Evolutionary conservation across 352 stramenopile species (phyloP), one percentile per base, ranked within the genome.

Genomic region (Phytopythium sindhum): DNA sequence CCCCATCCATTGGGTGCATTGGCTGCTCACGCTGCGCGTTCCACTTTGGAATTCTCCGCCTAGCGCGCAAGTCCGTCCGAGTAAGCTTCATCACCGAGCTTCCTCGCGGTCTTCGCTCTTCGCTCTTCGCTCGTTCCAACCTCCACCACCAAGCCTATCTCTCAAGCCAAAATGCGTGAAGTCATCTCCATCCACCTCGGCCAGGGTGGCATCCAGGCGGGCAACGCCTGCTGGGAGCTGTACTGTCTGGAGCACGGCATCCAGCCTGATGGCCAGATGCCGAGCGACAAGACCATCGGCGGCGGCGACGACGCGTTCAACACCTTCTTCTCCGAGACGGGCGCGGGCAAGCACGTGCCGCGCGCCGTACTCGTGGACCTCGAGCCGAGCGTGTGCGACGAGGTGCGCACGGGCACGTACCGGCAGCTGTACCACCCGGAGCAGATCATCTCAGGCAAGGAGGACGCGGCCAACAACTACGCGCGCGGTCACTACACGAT

Each of bases 371-470:
- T 98, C 66, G 95, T 99, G 21, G 97, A 99, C 84, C 81, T 99
- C 26, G 97, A 99, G 79, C 97, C 97, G 11, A 98, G 81, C 19
- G 96, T 99, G 23, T 98, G 95, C 72, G 97, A 99, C 70, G 95
- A 99, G 84, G 93, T 99, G 42, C 93, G 96, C 66, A 92, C 85
- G 37, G 97, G 97, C 66, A 96, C 93, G 10, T 99, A 98, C 86
- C 80, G 92, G 63, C 90, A 98, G 69, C 75, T 99, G 44, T 99
- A 98, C 81, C 97, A 99, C 74, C 97, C 97, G 7, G 97, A 99
- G 69, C 96, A 99, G 77, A 98, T 99, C 74, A 99, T 99, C 73
- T 97, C 88, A 48, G 97, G 97, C 74, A 99, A 99, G 83, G 96
- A 99, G 73, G 96, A 98, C 73, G 95, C 95, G 0, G 88, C 86